Percentiles rank a stretch among this genome's conserved stretches.
phyloP scores from a whole-genome alignment of 2,329 filamentous ascomycete species.

The Emergomyces africanus region DNA sequence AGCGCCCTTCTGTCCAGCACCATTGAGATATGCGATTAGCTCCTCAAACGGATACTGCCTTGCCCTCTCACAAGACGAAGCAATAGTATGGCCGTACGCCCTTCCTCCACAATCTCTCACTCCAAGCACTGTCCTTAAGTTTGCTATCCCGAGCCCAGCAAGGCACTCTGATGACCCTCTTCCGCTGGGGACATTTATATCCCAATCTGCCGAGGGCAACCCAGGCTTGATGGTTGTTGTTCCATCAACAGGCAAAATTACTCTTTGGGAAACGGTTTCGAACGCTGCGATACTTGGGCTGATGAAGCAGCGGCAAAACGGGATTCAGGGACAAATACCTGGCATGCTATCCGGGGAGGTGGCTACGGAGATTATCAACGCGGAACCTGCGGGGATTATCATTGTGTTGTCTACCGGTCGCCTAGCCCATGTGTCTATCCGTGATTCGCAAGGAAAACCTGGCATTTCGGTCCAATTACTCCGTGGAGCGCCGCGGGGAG shows the following conservation, averaged over 20 bases:
- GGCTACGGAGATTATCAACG: conserved; percentile 64
- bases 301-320: conserved; percentile 67
- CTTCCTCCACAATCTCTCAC: conserved; percentile 22
- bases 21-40: conserved; percentile 53
- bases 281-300: conserved; percentile 74
- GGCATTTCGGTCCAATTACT: conserved; percentile 67
- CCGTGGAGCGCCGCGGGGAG: conserved; percentile 43
- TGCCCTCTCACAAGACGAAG: conserved; percentile 66
- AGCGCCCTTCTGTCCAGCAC: conserved; percentile 32
- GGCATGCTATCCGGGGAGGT: conserved; percentile 68
- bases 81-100: conserved; percentile 83
- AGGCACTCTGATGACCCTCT: conserved; percentile 56
- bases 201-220: conserved; percentile 64
- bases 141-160: conserved; percentile 63
- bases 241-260: conserved; percentile 69
- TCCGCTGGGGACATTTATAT: conserved; percentile 72
- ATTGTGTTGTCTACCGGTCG: conserved; percentile 75
- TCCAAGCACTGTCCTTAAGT: conserved; percentile 61
- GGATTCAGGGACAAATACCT: conserved; percentile 60
- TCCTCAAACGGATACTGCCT: conserved; percentile 61
- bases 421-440: conserved; percentile 71
- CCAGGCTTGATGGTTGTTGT: conserved; percentile 79
- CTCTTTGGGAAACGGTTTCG: conserved; percentile 93
- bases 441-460: conserved; percentile 77
- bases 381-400: conserved; percentile 78